phyloP scores from a whole-genome alignment of 345 rosid genomes.

The Acer saccharum region DNA sequence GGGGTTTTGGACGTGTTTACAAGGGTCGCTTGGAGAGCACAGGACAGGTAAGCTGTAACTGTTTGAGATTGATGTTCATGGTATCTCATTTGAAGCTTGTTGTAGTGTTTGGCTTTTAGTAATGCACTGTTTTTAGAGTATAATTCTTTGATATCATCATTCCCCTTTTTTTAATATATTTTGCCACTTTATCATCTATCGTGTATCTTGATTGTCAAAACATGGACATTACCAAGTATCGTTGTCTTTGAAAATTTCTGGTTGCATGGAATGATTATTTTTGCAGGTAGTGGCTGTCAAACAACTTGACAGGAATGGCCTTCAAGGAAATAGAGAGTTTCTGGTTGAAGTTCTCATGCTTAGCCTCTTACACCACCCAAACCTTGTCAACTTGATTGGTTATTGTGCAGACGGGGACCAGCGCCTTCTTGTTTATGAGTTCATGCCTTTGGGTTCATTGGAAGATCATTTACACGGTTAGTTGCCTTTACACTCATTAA shows the following conservation, averaged over 20 bases:
- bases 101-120: background rate
- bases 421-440: slow-evolving; percentile 94
- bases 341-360: slow-evolving; percentile 98
- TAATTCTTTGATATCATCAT: background rate
- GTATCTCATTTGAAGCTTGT: background rate
- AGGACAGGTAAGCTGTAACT: slow-evolving; percentile 64
- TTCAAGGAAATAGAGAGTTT: slow-evolving; percentile 98
- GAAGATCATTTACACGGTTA: slow-evolving; percentile 99
- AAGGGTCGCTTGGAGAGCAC: slow-evolving; percentile 88
- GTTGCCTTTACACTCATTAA: slow-evolving; percentile 10
- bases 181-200: slow-evolving; percentile 1
- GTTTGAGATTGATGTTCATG: slow-evolving; percentile 10
- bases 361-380: slow-evolving; percentile 90
- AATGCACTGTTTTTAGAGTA: background rate
- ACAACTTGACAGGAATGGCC: slow-evolving; percentile 91
- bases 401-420: slow-evolving; percentile 99
- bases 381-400: slow-evolving; percentile 94
- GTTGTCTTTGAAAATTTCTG: slow-evolving; percentile 6
- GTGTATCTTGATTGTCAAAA: background rate
- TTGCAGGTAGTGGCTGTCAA: slow-evolving; percentile 93
- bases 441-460: slow-evolving; percentile 91
- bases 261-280: slow-evolving; percentile 17
- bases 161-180: background rate
- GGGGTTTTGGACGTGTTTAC: slow-evolving; percentile 95
- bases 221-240: background rate